Evolutionary conservation across 2,329 filamentous ascomycete genomes (phyloP).

Genomic region (Verticillium longisporum): DNA sequence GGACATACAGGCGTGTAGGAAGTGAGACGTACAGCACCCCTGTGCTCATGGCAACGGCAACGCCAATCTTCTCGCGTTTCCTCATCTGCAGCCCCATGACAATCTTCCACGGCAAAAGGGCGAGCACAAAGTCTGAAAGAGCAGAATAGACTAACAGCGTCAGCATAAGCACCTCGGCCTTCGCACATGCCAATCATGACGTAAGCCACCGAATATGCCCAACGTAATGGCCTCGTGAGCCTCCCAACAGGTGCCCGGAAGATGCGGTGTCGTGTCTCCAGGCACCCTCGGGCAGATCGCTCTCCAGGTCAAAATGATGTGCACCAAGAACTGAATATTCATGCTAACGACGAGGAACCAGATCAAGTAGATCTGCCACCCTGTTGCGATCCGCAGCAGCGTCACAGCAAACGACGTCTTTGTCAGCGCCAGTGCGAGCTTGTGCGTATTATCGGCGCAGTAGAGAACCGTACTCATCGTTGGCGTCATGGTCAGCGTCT

Average conservation of each 20-base stretch:
- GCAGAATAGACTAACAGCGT: constrained; percentile 4
- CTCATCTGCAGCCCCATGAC: constrained; percentile 24
- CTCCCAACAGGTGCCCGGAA: constrained; percentile 3
- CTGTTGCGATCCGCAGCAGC: constrained; percentile 15
- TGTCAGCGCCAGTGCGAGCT: constrained; percentile 16
- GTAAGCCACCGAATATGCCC: constrained; percentile 3
- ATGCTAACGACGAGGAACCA: constrained; percentile 25
- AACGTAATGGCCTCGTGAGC: background rate
- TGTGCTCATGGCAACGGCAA: constrained; percentile 25
- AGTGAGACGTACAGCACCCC: constrained; percentile 18
- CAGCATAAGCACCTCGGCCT: background rate
- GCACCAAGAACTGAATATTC: constrained; percentile 20
- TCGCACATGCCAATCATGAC: background rate
- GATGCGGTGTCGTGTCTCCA: background rate
- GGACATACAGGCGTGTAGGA: background rate
- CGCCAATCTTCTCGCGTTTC: constrained; percentile 23
- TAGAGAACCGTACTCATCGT: constrained; percentile 2
- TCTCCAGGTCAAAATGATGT: constrained; percentile 16
- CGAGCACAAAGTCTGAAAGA: constrained; percentile 1
- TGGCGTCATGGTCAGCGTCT: background rate
- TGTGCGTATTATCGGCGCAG: constrained; percentile 7
- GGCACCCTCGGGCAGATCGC: background rate
- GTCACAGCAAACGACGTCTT: constrained; percentile 5
- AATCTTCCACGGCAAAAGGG: constrained; percentile 14
- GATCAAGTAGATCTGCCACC: constrained; percentile 14